Percentiles rank a stretch among this genome's conserved stretches.
Evolutionary conservation across 495 filamentous ascomycete genomes (phyloP).

Genomic region (Lepraria neglecta): DNA sequence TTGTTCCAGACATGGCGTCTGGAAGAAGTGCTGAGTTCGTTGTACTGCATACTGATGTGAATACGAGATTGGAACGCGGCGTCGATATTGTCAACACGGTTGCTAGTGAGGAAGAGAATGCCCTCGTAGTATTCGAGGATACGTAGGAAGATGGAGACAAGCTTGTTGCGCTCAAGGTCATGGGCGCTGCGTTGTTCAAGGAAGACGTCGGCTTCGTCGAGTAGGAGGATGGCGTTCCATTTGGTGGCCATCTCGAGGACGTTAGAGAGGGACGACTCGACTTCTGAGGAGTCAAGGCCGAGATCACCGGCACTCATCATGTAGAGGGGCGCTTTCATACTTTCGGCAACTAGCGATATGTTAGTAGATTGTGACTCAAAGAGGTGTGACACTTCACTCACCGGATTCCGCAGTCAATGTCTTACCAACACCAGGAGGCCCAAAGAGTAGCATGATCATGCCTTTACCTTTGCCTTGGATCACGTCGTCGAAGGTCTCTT

Average conservation of each 20-base stretch:
- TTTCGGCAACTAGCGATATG: constrained; percentile 20
- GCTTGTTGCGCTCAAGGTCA: constrained; percentile 49
- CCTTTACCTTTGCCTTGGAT: constrained; percentile 44
- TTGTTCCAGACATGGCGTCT: constrained; percentile 23
- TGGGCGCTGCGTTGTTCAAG: constrained; percentile 44
- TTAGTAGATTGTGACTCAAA: not conserved
- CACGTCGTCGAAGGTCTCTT: constrained; percentile 45
- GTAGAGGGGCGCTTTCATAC: constrained; percentile 22
- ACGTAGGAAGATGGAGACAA: constrained; percentile 44
- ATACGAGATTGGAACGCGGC: constrained; percentile 41
- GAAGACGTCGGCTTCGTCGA: constrained; percentile 67
- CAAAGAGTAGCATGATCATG: constrained; percentile 34
- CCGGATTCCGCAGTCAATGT: constrained; percentile 37
- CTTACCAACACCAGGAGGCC: constrained; percentile 41
- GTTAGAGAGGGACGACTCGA: constrained; percentile 25
- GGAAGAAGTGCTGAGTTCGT: constrained; percentile 29
- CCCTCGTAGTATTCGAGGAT: constrained; percentile 37
- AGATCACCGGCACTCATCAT: constrained; percentile 26
- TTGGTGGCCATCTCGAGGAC: constrained; percentile 28
- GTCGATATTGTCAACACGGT: constrained; percentile 41
- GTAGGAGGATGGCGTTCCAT: constrained; percentile 41
- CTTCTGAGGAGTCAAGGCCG: constrained; percentile 17
- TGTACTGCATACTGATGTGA: constrained; percentile 40
- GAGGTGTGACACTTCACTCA: constrained; percentile 9
- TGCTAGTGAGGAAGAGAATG: constrained; percentile 37